A percentile compares a stretch with the other conserved stretches of the same genome.
Evolutionary conservation across 495 filamentous ascomycete genomes (phyloP).

Genomic region (Neurospora sp.): DNA sequence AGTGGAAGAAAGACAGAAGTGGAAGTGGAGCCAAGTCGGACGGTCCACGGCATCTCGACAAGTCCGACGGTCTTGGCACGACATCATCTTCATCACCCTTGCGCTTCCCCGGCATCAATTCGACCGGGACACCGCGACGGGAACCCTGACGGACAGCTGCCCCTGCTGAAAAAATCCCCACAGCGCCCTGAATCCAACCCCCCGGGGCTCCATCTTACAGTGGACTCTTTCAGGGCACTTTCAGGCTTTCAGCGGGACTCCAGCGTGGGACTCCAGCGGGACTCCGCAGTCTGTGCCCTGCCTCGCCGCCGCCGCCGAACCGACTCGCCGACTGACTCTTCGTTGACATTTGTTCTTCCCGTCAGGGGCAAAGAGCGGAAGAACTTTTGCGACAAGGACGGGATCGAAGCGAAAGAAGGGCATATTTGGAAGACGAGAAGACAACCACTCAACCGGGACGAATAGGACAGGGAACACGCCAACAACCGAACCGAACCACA

Average conservation of each 20-base stretch:
- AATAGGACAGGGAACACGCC: neutral
- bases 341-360: neutral
- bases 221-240: neutral
- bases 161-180: neutral
- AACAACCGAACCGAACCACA: neutral
- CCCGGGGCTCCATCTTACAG: neutral
- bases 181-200: neutral
- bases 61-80: conserved; percentile 3
- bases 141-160: neutral
- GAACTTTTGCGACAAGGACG: neutral
- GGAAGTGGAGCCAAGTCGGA: neutral
- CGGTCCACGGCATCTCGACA: neutral
- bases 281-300: neutral
- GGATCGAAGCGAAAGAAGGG: neutral
- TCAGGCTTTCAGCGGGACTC: neutral
- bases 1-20: neutral
- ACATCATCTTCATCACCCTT: neutral
- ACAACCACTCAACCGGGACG: neutral
- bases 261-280: neutral
- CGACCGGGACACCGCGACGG: neutral
- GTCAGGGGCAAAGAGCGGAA: neutral
- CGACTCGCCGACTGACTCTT: neutral
- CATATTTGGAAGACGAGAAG: neutral
- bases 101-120: neutral
- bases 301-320: neutral